Percentiles rank a stretch among this genome's conserved stretches.
phyloP scores from a whole-genome alignment of 306 rosid genomes.

The Elaeagnus macrophylla region DNA sequence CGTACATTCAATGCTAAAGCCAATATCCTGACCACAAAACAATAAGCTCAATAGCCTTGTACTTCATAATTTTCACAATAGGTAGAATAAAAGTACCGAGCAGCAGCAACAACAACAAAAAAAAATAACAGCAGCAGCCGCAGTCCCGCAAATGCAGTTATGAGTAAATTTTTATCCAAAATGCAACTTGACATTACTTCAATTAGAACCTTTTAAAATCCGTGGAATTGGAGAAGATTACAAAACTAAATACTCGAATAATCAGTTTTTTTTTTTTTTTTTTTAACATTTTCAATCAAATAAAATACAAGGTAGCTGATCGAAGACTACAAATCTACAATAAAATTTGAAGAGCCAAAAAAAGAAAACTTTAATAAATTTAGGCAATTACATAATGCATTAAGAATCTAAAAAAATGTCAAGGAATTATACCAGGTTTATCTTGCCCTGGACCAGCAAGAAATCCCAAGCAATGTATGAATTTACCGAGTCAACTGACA shows the following conservation, averaged over 20 bases:
- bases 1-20: conserved; percentile 74
- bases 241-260: too few species aligned
- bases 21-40: conserved; percentile 65
- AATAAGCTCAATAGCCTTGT: conserved; percentile 5
- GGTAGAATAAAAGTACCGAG: background rate
- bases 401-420: conserved; percentile 1
- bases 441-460: conserved; percentile 79
- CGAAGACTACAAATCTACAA: background rate
- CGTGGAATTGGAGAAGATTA: too few species aligned
- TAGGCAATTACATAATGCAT: conserved; percentile 13
- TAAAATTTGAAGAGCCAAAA: background rate
- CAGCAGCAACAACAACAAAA: too few species aligned
- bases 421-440: conserved; percentile 60
- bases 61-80: conserved; percentile 1
- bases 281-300: too few species aligned
- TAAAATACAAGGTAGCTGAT: too few species aligned
- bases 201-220: too few species aligned
- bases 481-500: conserved; percentile 68
- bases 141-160: too few species aligned
- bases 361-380: background rate
- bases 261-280: too few species aligned
- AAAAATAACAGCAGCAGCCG: too few species aligned
- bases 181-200: too few species aligned
- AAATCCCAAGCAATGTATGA: conserved; percentile 98
- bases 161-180: too few species aligned